Percentiles rank a stretch among this genome's conserved stretches.
Evolutionary conservation across 148 eudicot genomes (phyloP).

Genomic region (Beta vulgaris): DNA sequence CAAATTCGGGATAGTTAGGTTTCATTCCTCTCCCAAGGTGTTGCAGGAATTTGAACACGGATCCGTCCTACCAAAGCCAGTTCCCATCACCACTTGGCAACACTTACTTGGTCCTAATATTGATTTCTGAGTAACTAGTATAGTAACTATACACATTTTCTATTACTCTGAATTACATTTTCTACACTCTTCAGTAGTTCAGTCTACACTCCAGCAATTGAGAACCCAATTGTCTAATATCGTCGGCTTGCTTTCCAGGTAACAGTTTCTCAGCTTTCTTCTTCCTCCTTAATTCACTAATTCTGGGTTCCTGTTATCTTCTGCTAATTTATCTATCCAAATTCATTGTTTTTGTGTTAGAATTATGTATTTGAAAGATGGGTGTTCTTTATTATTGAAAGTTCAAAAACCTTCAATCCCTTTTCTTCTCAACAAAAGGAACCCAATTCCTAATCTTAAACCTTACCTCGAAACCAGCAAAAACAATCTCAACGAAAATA

Average conservation of each 20-base stretch:
- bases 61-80: too few species aligned
- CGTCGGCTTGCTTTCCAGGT: neutral
- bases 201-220: neutral
- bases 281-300: neutral
- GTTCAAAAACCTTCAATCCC: constrained; percentile 62
- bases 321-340: neutral
- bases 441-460: constrained; percentile 29
- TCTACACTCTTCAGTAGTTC: neutral
- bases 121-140: too few species aligned
- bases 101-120: too few species aligned
- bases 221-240: neutral
- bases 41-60: too few species aligned
- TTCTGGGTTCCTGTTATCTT: neutral
- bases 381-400: constrained; percentile 65
- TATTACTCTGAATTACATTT: too few species aligned
- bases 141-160: too few species aligned
- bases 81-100: too few species aligned
- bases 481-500: constrained; percentile 37
- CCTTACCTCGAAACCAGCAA: constrained; percentile 22
- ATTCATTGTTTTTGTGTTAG: neutral
- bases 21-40: too few species aligned
- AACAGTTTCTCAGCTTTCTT: neutral
- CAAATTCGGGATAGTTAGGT: too few species aligned
- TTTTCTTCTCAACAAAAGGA: constrained; percentile 58
- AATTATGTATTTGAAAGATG: constrained; percentile 71